Evolutionary conservation across 2,329 filamentous ascomycete genomes (phyloP).

Genomic region (Trichoderma pleuroti): DNA sequence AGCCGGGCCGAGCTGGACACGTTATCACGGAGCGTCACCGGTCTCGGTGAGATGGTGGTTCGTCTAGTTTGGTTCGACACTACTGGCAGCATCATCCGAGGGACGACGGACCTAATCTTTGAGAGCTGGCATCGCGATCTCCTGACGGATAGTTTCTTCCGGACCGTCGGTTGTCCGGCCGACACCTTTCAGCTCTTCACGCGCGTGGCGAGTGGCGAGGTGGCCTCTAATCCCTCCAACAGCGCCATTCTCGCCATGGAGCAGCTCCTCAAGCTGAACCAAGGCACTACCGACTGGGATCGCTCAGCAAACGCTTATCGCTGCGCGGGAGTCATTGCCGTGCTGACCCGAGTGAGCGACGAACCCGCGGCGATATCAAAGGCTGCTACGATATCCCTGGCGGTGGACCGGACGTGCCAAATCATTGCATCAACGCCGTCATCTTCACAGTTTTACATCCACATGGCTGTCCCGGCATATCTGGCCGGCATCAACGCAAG

Average conservation of each 20-base stretch:
- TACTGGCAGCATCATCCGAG: slow-evolving; percentile 29
- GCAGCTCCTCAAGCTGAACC: slow-evolving; percentile 25
- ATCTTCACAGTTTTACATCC: slow-evolving; percentile 38
- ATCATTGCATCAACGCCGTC: slow-evolving; percentile 31
- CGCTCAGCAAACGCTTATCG: slow-evolving; percentile 32
- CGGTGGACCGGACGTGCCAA: slow-evolving; percentile 36
- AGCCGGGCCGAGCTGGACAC: slow-evolving; percentile 32
- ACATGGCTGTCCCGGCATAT: slow-evolving; percentile 38
- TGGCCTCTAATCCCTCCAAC: slow-evolving; percentile 15
- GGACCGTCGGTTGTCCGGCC: slow-evolving; percentile 36
- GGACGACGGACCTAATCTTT: slow-evolving; percentile 32
- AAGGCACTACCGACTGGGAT: slow-evolving; percentile 23
- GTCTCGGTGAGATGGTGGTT: slow-evolving; percentile 37
- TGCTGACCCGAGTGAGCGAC: slow-evolving; percentile 22
- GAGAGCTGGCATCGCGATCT: slow-evolving; percentile 40
- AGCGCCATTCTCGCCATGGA: slow-evolving; percentile 28
- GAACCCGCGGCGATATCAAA: neutral
- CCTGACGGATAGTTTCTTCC: slow-evolving; percentile 34
- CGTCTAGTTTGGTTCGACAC: slow-evolving; percentile 42
- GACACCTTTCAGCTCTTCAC: slow-evolving; percentile 39
- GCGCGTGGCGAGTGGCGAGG: slow-evolving; percentile 28
- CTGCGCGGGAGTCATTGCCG: slow-evolving; percentile 35
- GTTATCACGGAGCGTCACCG: slow-evolving; percentile 33
- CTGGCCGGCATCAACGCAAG: slow-evolving; percentile 37
- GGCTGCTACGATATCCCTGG: slow-evolving; percentile 26